Evolutionary conservation across 1,139 yeast genomes (phyloP).

Genomic region (Wickerhamomyces sp.): DNA sequence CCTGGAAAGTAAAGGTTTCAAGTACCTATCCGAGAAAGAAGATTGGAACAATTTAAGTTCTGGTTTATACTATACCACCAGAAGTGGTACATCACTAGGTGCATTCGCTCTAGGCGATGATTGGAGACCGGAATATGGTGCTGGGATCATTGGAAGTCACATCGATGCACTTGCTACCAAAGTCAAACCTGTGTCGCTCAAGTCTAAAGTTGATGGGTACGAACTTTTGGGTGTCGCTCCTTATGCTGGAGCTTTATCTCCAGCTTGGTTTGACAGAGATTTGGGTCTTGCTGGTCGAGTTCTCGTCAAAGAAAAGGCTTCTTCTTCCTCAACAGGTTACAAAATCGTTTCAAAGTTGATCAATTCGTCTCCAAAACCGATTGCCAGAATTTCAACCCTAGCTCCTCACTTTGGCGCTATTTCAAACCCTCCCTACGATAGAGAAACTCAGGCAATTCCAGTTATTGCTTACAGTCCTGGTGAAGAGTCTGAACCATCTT

Average conservation of each 20-base stretch:
- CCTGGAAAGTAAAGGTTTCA: constrained; percentile 47
- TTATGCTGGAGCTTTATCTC: constrained; percentile 53
- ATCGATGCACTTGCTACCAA: constrained; percentile 54
- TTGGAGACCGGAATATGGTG: constrained; percentile 54
- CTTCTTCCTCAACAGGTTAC: constrained; percentile 20
- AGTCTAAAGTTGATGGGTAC: constrained; percentile 48
- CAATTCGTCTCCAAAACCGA: constrained; percentile 56
- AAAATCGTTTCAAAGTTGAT: constrained; percentile 40
- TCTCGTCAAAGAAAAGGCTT: constrained; percentile 33
- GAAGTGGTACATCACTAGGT: constrained; percentile 50
- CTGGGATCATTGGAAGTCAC: constrained; percentile 57
- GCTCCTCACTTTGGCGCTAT: constrained; percentile 62
- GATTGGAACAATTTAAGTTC: constrained; percentile 37
- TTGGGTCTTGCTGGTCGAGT: constrained; percentile 63
- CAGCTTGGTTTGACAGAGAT: constrained; percentile 63
- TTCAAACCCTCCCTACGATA: constrained; percentile 48
- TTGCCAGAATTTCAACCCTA: constrained; percentile 59
- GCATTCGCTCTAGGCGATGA: constrained; percentile 54
- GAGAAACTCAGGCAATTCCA: constrained; percentile 60
- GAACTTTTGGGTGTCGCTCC: constrained; percentile 63
- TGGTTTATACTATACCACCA: constrained; percentile 49
- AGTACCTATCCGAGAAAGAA: constrained; percentile 45
- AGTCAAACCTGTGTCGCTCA: constrained; percentile 51
- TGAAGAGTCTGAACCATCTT: constrained; percentile 40
- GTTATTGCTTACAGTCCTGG: constrained; percentile 43